Conservation (phyloP, 306 rosid species). For the Aeschynomene evenia region DNA sequence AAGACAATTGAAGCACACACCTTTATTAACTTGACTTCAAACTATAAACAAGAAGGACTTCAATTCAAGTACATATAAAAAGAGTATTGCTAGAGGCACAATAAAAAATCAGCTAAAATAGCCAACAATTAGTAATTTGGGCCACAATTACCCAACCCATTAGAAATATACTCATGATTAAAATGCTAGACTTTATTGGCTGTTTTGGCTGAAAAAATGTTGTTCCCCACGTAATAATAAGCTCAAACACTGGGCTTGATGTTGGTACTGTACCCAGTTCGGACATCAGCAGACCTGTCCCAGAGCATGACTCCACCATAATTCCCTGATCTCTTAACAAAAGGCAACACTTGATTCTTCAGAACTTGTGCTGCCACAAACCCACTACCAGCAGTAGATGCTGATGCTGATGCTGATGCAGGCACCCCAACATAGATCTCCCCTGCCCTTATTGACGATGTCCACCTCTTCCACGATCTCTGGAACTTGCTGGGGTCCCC, state of each 20-base stretch:
- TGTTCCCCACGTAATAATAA: no score
- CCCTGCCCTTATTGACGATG: neutral
- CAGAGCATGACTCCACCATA: constrained; percentile 40
- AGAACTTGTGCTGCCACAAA: constrained; percentile 15
- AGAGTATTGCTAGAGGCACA: no score
- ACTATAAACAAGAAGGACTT: neutral
- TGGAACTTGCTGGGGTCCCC: neutral
- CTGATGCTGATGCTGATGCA: neutral
- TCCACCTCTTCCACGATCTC: constrained; percentile 35
- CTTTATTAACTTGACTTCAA: constrained; percentile 13
- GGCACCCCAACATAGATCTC: constrained; percentile 41
- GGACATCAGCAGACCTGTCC: constrained; percentile 17
- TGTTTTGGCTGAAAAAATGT: no score
- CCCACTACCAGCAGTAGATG: constrained; percentile 32
- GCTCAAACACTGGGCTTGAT: constrained; percentile 10
- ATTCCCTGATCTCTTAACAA: constrained; percentile 24
- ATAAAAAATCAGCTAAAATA: no score
- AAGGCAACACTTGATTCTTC: constrained; percentile 25
- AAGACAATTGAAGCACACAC: neutral
- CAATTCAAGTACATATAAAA: no score
- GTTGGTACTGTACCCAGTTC: neutral
- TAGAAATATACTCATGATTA: no score
- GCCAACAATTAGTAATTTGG: no score
- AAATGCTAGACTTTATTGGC: no score
- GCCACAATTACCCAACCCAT: no score